A percentile compares a stretch with the other conserved stretches of the same genome.
These are phyloP conservation scores for Phytophthora litchii DNA, from an alignment of 352 stramenopile genomes.

Conservation along the genomic window DNA sequence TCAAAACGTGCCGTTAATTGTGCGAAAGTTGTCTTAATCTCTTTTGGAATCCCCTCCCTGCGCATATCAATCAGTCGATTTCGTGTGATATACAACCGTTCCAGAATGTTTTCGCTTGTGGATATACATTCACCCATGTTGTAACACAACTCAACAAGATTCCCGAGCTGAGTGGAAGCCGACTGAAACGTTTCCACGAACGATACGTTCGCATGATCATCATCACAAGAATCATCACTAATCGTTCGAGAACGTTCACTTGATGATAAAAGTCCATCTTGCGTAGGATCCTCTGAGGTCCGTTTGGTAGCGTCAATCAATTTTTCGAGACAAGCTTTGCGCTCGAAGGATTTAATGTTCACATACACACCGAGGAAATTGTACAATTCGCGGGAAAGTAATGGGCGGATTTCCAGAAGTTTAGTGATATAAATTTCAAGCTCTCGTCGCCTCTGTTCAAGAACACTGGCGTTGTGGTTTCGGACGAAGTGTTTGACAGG, in stretches of 20 bases:
- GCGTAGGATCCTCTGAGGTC: not conserved
- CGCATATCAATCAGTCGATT: constrained; percentile 1
- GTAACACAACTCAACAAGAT: constrained; percentile 4
- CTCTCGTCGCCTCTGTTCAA: not conserved
- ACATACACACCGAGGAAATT: constrained; percentile 15
- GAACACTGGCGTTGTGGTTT: not conserved
- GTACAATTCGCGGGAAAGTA: constrained; percentile 11
- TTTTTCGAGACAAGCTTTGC: not conserved
- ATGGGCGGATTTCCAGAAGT: constrained; percentile 5
- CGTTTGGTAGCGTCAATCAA: not conserved
- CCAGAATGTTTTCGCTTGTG: not conserved
- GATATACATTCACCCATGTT: constrained; percentile 2
- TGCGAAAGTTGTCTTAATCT: not conserved
- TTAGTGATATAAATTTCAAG: not conserved
- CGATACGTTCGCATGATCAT: not conserved
- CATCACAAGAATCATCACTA: not conserved
- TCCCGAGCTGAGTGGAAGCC: not conserved
- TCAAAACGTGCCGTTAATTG: constrained; percentile 5
- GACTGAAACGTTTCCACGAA: not conserved
- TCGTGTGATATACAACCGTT: constrained; percentile 6
- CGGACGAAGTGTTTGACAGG: constrained; percentile 2
- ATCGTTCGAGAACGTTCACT: constrained; percentile 1
- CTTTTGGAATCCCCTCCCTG: not conserved
- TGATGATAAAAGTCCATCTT: not conserved
- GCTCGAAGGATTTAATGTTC: constrained; percentile 8